phyloP scores from a whole-genome alignment of 1,284 basidiomycete species.

The Salmacisia buchloeana region DNA sequence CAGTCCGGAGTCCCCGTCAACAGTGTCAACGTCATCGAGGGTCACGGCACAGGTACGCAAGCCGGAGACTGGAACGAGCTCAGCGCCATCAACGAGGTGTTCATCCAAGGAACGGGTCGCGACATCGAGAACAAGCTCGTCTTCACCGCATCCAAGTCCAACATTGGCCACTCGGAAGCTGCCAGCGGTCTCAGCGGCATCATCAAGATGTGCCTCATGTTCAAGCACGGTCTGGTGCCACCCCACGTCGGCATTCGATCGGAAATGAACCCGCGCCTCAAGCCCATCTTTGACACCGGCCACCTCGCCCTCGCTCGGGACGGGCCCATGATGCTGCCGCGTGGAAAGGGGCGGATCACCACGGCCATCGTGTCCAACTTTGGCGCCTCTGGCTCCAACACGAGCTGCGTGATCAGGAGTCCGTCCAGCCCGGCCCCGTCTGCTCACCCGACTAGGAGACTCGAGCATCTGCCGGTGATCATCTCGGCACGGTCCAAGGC shows the following conservation, averaged over 20 bases:
- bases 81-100: constrained; percentile 31
- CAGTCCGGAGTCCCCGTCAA: constrained; percentile 19
- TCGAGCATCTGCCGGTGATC: constrained; percentile 19
- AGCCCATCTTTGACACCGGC: too few species aligned
- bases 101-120: constrained; percentile 30
- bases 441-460: too few species aligned
- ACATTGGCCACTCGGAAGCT: constrained; percentile 31
- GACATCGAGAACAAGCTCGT: constrained; percentile 11
- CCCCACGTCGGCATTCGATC: constrained; percentile 20
- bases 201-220: constrained; percentile 21
- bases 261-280: too few species aligned
- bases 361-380: constrained; percentile 20
- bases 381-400: constrained; percentile 14
- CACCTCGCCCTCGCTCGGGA: too few species aligned
- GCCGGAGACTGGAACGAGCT: constrained; percentile 31
- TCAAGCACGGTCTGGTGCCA: constrained; percentile 19
- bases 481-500: constrained; percentile 19
- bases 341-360: too few species aligned
- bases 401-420: too few species aligned
- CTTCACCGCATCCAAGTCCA: constrained; percentile 27
- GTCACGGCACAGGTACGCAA: constrained; percentile 35
- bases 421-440: too few species aligned
- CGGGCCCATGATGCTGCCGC: too few species aligned
- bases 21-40: constrained; percentile 23
- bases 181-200: constrained; percentile 26